Base-by-base conservation (phyloP, 2,329 filamentous ascomycete species). In the Harringtonia aguacate region DNA sequence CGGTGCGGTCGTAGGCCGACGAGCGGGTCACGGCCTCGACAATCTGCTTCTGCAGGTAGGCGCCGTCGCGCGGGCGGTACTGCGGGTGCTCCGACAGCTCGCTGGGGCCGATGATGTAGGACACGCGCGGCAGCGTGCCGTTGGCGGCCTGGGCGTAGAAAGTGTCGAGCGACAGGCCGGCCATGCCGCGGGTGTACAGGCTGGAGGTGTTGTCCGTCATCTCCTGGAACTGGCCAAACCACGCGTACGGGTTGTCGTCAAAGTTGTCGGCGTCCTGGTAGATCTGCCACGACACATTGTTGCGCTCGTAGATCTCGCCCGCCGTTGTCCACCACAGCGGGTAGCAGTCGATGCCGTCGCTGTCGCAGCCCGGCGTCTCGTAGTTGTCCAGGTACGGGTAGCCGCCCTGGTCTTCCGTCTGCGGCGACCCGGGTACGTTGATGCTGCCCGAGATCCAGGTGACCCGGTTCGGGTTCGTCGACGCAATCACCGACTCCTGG, bases 31-130 rank as follows among this genome's bases (percentile, higher is more conserved):
- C 67, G 4, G 70, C 68, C 44, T 73, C 61, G 15, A 72, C 67
- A 6, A 77, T 59, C 52, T 71, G 59, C 52, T 69, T 65, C 53
- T 75, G 69, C 31, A 77, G 58, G 70, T 72, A 77, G 4, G 63
- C 71, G n/a, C 72, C 73, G 46, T 76, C 72, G 45, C 63, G 66
- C 2, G 73, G 72, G 36, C 63, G 61, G 50, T 69, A 74, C 0
- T 71, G 70, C 3, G 71, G 65, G 52, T 76, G 72, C 53, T 77
- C 73, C 0, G 69, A 72, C 5, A 76, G 58, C 47, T 74, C 65
- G 7, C 60, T 56, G 0, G 70, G 71, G 5, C 67, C 61, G 48
- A 72, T 58, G 41, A 73, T 67, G 48, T 65, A 70, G 43, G 61
- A 66, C 36, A 73, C 51, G 44, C 62, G 59, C 1, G 69, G 69